These are phyloP conservation scores for Solanum etuberosum DNA, from an alignment of 257 asterid genomes.

Conservation along the genomic window DNA sequence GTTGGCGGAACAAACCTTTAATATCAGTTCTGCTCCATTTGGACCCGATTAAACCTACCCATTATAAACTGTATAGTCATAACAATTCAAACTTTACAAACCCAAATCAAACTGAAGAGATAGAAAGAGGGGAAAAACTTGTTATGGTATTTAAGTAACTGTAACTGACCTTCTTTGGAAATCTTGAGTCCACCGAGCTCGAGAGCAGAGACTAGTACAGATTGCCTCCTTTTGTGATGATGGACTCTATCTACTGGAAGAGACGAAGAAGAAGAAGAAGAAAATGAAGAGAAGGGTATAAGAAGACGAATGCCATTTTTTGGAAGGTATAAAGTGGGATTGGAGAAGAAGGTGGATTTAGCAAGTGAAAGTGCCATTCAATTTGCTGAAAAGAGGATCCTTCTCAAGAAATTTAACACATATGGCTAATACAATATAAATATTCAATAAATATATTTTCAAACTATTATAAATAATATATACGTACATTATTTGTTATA, in stretches of 20 bases:
- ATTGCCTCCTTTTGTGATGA: conserved; percentile 24
- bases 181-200: conserved; percentile 44
- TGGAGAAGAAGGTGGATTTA: conserved; percentile 27
- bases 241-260: conserved; percentile 7
- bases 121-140: not conserved
- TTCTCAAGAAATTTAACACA: not conserved
- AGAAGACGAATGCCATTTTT: conserved; percentile 19
- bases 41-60: not conserved
- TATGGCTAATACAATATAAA: too few species aligned
- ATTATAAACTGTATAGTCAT: not conserved
- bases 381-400: not conserved
- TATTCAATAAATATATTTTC: too few species aligned
- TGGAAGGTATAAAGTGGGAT: conserved; percentile 20
- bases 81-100: not conserved
- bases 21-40: not conserved
- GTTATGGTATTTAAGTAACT: not conserved
- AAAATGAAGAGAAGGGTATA: conserved; percentile 17
- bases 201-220: conserved; percentile 27
- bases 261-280: conserved; percentile 22
- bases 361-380: conserved; percentile 45
- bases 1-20: not conserved
- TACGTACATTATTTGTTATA: too few species aligned
- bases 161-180: conserved; percentile 8
- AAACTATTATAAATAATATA: too few species aligned
- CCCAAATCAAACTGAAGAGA: not conserved